These are phyloP conservation scores for Primulina tabacum DNA, from an alignment of 257 asterid genomes.

Conservation along the genomic window DNA sequence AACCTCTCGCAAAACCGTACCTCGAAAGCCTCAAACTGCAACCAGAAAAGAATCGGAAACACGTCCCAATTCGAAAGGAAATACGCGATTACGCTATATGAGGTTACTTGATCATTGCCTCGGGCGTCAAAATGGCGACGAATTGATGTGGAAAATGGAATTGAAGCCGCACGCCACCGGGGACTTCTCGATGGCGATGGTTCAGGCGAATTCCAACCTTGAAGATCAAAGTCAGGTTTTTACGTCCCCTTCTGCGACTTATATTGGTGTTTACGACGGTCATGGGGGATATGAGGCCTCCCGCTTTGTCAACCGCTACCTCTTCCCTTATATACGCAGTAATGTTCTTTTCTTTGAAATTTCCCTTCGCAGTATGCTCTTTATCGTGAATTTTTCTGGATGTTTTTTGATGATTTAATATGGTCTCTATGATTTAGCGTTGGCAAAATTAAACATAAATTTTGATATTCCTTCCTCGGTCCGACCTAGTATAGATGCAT, in stretches of 20 bases:
- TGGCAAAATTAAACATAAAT: neutral
- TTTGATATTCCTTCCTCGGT: neutral
- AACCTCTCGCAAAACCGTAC: neutral
- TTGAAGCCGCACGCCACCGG: slow-evolving; percentile 85
- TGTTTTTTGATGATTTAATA: neutral
- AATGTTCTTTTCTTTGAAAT: neutral
- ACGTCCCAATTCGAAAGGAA: neutral
- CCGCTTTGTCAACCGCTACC: slow-evolving; percentile 75
- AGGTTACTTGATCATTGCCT: slow-evolving; percentile 53
- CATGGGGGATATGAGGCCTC: slow-evolving; percentile 99
- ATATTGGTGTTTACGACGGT: slow-evolving; percentile 91
- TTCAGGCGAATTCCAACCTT: slow-evolving; percentile 81
- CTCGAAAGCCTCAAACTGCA: neutral
- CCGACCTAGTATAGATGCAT: neutral
- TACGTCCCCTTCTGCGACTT: slow-evolving; percentile 86
- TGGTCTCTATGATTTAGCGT: neutral
- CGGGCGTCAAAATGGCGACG: slow-evolving; percentile 64
- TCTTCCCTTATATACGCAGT: slow-evolving; percentile 79
- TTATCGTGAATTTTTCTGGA: neutral
- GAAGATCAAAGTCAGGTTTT: slow-evolving; percentile 97
- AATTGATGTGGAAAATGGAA: slow-evolving; percentile 74
- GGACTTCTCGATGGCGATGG: slow-evolving; percentile 88
- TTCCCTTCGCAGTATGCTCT: neutral
- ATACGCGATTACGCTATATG: slow-evolving; percentile 62
- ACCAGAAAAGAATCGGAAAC: neutral